phyloP scores from a whole-genome alignment of 208 protist species.

The Balamuthia mandrillaris region DNA sequence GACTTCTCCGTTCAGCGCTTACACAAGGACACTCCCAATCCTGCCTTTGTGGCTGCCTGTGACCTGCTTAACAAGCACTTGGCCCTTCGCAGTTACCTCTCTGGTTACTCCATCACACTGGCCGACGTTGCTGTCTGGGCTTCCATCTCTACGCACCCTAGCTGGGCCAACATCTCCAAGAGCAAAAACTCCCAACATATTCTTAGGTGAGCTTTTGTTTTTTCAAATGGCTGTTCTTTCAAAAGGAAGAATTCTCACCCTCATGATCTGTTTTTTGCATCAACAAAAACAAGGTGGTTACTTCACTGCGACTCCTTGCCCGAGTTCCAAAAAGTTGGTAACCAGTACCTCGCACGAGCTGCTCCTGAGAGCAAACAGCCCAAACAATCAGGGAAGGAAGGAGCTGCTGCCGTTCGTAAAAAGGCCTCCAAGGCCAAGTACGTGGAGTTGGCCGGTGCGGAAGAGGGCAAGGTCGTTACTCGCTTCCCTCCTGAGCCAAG shows the following conservation, averaged over 20 bases:
- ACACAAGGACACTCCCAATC: neutral
- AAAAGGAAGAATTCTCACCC: too few relatives aligned
- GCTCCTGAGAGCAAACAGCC: neutral
- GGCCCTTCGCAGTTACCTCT: constrained; percentile 31
- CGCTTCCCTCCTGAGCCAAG: constrained; percentile 86
- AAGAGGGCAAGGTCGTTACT: constrained; percentile 30
- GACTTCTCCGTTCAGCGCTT: neutral
- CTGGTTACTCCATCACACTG: neutral
- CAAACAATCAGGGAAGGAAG: too few relatives aligned
- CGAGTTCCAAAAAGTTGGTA: neutral
- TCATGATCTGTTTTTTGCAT: too few relatives aligned
- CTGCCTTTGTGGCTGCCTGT: neutral
- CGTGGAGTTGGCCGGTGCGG: constrained; percentile 3
- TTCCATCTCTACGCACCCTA: neutral
- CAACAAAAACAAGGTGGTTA: too few relatives aligned
- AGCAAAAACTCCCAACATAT: too few relatives aligned
- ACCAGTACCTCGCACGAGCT: neutral
- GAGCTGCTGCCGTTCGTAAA: neutral
- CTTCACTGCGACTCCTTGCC: neutral
- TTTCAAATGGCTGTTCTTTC: too few relatives aligned
- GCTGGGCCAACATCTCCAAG: constrained; percentile 19
- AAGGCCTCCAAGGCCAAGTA: constrained; percentile 27
- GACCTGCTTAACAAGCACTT: constrained; percentile 5
- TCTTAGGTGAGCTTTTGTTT: too few relatives aligned
- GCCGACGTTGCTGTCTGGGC: constrained; percentile 30